phyloP scores from a whole-genome alignment of 768 basidiomycete species.

The Paxillus rubicundulus region DNA sequence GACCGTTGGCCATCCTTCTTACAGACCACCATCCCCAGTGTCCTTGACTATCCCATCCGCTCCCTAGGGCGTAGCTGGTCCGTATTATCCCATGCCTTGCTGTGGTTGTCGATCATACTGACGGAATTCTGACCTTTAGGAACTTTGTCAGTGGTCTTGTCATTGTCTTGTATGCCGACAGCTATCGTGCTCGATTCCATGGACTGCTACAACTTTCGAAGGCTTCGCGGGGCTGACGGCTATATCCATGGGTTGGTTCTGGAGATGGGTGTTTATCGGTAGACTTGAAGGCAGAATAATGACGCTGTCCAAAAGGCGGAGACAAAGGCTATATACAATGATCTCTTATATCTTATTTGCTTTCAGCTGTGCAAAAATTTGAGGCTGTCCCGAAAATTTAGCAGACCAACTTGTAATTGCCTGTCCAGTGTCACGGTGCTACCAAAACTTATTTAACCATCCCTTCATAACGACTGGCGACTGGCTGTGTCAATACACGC shows the following conservation, averaged over 20 bases:
- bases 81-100: constrained; percentile 22
- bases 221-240: constrained; percentile 32
- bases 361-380: neutral
- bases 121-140: constrained; percentile 31
- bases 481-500: neutral
- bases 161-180: constrained; percentile 48
- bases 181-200: constrained; percentile 43
- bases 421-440: no score
- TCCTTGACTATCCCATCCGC: constrained; percentile 82
- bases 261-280: neutral
- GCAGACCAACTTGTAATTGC: no score
- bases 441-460: no score
- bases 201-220: constrained; percentile 39
- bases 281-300: neutral
- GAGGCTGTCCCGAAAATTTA: no score
- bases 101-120: neutral
- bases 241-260: neutral
- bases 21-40: constrained; percentile 82
- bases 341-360: constrained; percentile 12
- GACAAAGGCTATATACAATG: constrained; percentile 18
- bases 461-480: neutral
- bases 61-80: constrained; percentile 76
- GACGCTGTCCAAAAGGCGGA: neutral
- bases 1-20: constrained; percentile 85
- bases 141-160: constrained; percentile 51